A percentile compares a stretch with the other conserved stretches of the same genome.
Conservation (phyloP, 371 early-diverging fungal genomes). For the Mortierella sp. region DNA sequence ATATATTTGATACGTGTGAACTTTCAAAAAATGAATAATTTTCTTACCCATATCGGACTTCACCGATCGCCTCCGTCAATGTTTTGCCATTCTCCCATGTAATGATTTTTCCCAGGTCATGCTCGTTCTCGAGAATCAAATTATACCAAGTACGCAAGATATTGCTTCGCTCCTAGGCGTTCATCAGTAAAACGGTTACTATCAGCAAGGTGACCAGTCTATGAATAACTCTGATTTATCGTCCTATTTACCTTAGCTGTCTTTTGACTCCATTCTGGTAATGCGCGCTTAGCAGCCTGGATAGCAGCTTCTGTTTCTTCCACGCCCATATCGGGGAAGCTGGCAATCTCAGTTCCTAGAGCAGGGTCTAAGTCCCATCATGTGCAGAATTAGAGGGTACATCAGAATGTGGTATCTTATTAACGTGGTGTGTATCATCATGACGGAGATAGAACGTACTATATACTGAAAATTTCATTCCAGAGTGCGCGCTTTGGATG, state of each 20-base stretch:
- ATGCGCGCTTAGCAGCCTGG: conserved; percentile 69
- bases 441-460: conserved; percentile 11
- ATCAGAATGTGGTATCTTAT: neutral
- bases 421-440: neutral
- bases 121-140: conserved; percentile 75
- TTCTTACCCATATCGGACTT: conserved; percentile 77
- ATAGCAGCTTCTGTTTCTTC: conserved; percentile 73
- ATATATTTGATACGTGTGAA: neutral
- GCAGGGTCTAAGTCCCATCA: conserved; percentile 68
- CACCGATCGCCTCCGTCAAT: conserved; percentile 64
- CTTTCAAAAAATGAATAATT: neutral
- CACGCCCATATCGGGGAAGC: conserved; percentile 75
- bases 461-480: conserved; percentile 34
- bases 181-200: neutral
- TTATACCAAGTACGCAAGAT: conserved; percentile 78
- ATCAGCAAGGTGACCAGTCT: neutral
- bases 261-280: conserved; percentile 72
- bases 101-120: conserved; percentile 82
- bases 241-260: conserved; percentile 64
- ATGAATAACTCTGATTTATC: neutral
- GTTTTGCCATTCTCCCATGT: conserved; percentile 86
- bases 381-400: neutral
- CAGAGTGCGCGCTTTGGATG: conserved; percentile 8
- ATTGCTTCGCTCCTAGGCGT: conserved; percentile 64
- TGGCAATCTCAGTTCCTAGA: conserved; percentile 72